Percentiles rank a stretch among this genome's conserved stretches.
phyloP scores from a whole-genome alignment of 352 stramenopile species.

The Phytophthora syringae region DNA sequence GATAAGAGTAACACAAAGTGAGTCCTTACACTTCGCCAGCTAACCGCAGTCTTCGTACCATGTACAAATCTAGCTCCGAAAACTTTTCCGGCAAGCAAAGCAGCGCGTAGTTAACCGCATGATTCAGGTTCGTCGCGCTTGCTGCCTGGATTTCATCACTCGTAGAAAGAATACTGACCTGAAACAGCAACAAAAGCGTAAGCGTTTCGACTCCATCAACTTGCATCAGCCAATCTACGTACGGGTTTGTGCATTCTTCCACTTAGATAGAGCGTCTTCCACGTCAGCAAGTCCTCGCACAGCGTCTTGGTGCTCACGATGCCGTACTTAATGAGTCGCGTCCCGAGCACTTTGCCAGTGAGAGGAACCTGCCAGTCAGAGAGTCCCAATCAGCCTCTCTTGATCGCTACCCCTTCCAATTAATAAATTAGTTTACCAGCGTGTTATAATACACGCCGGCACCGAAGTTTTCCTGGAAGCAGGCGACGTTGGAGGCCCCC shows the following conservation, averaged over 20 bases:
- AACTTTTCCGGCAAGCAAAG: constrained; percentile 83
- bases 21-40: not conserved
- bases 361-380: constrained; percentile 51
- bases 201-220: constrained; percentile 6
- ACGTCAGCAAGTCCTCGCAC: constrained; percentile 76
- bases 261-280: constrained; percentile 89
- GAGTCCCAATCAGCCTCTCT: constrained; percentile 1
- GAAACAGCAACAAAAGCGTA: not conserved
- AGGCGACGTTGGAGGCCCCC: constrained; percentile 57
- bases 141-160: constrained; percentile 56
- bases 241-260: constrained; percentile 89
- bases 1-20: not conserved
- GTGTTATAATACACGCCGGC: constrained; percentile 90
- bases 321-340: constrained; percentile 89
- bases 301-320: constrained; percentile 85
- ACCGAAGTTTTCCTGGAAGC: constrained; percentile 81
- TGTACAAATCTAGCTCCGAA: constrained; percentile 83
- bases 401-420: not conserved
- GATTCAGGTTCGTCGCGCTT: constrained; percentile 65
- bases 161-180: constrained; percentile 69
- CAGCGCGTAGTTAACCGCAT: constrained; percentile 81
- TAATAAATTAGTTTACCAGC: constrained; percentile 37
- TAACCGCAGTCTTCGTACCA: constrained; percentile 44
- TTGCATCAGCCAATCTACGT: constrained; percentile 20
- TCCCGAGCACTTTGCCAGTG: constrained; percentile 57